Conservation (phyloP, 208 protist genomes). For the Trypanosoma platydactyli region DNA sequence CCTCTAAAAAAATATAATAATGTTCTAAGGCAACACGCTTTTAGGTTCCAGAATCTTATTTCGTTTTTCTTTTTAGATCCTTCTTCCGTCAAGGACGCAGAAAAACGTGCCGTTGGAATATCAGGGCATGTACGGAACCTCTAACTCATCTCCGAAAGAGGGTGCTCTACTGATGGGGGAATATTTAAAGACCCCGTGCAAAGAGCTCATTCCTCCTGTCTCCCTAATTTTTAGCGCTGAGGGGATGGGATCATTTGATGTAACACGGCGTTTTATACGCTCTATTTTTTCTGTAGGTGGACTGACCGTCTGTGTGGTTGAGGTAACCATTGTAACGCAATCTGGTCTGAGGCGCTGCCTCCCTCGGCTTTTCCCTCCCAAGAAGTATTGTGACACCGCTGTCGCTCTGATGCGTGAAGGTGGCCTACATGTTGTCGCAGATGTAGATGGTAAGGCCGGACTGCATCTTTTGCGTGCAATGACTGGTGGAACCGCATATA, state of each 20-base stretch:
- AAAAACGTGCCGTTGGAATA: background rate
- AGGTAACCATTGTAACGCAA: slow-evolving; percentile 38
- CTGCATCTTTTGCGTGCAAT: slow-evolving; percentile 36
- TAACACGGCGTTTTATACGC: slow-evolving; percentile 5
- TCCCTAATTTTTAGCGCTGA: background rate
- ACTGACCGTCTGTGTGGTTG: slow-evolving; percentile 35
- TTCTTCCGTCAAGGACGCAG: too few species aligned
- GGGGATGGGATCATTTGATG: background rate
- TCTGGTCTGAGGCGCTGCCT: slow-evolving; percentile 31
- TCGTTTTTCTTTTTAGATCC: background rate
- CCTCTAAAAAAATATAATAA: slow-evolving; percentile 13
- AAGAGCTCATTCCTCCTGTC: background rate
- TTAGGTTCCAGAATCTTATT: background rate
- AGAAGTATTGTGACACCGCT: slow-evolving; percentile 43
- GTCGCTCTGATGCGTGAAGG: slow-evolving; percentile 36
- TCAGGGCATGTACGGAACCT: slow-evolving; percentile 1
- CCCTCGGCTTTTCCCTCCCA: slow-evolving; percentile 16
- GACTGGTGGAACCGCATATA: slow-evolving; percentile 25
- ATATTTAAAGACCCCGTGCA: background rate
- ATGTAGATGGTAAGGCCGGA: slow-evolving; percentile 39
- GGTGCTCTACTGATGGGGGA: background rate
- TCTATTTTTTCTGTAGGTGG: slow-evolving; percentile 38
- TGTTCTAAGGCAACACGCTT: too few species aligned
- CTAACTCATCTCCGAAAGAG: background rate
- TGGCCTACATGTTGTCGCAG: slow-evolving; percentile 43